Evolutionary conservation across 257 asterid genomes (phyloP), one percentile per base, ranked within the genome.

Genomic region (Jasminum sambac): DNA sequence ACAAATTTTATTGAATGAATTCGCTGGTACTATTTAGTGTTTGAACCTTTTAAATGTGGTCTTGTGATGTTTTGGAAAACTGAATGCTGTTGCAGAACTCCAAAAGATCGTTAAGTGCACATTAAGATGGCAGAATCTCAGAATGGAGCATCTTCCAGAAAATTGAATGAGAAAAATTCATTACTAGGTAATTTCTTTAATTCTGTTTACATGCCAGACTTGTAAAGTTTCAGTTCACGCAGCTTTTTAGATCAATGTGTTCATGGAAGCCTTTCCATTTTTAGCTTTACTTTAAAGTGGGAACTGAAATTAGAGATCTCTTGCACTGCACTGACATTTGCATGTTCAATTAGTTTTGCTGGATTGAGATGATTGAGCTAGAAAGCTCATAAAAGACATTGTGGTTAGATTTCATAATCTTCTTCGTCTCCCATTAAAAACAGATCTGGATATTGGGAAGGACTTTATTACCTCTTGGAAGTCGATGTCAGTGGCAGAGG

Each of bases 401-500:
- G 10, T 39, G 12, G 34, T 64, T 17, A 55, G 25, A 24, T 67
- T 59, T 68, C 24, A 23, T 64, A 36, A 66, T 70, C 68, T 30
- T 67, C 61, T 19, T 52, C 19, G 12, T 26, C 62, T 74, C 66
- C 52, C 30, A 19, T 42, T 38, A 34, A 78, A 64, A 63, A 26
- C 87, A 94, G 96, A 94, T 78, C 71, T 94, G 81, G 99, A 94
- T 76, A 73, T 91, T 64, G 96, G 86, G 68, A 83, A 84, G 17
- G 97, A 94, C 82, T 89, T 94, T 82, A 78, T 94, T 65, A 77
- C 75, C 77, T 84, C 95, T 13, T 94, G 97, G 98, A 94, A 89
- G 60, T 74, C 95, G 70, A 80, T 83, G 74, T 82, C 97, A 58
- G 78, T 80, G 55, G 80, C 82, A 69, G 88, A 78, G 52, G 89